Evolutionary conservation across 2,329 filamentous ascomycete genomes (phyloP).

Genomic region (Diaporthe aspalathi): DNA sequence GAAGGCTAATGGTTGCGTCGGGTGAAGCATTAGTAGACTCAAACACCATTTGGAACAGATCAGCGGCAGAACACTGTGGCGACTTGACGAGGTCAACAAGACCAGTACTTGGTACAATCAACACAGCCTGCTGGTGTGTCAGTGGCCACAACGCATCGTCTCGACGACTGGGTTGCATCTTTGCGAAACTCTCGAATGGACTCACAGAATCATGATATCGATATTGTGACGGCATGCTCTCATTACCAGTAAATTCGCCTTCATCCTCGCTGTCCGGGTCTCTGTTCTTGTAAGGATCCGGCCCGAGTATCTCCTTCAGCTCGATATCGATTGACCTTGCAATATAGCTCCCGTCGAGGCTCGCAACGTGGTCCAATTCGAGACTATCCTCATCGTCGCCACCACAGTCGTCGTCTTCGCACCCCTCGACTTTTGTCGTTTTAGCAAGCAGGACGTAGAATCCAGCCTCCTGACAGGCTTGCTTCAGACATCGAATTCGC

Average conservation of each 20-base stretch:
- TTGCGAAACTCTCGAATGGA: neutral
- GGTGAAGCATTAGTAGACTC: neutral
- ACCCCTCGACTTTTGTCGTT: conserved; percentile 37
- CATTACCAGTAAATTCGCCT: conserved; percentile 38
- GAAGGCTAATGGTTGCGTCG: neutral
- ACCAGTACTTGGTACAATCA: neutral
- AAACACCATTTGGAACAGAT: neutral
- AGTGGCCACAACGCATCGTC: neutral
- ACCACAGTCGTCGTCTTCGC: conserved; percentile 17
- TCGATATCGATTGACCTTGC: conserved; percentile 1
- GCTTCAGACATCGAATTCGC: conserved; percentile 39
- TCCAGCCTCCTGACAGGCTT: conserved; percentile 36
- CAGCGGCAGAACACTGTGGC: neutral
- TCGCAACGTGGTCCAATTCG: conserved; percentile 7
- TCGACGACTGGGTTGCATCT: too few relatives aligned
- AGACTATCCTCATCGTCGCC: conserved; percentile 23
- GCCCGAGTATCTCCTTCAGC: conserved; percentile 37
- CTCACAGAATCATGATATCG: conserved; percentile 32
- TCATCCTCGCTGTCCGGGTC: conserved; percentile 35
- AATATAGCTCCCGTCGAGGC: conserved; percentile 31
- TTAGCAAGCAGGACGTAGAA: conserved; percentile 41
- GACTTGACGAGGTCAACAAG: neutral
- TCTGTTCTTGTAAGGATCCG: conserved; percentile 1
- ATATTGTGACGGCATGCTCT: conserved; percentile 16
- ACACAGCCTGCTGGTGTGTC: neutral